These are phyloP conservation scores for Geotrichum histeridarum DNA, from an alignment of 1,139 yeast species.

Conservation along the genomic window DNA sequence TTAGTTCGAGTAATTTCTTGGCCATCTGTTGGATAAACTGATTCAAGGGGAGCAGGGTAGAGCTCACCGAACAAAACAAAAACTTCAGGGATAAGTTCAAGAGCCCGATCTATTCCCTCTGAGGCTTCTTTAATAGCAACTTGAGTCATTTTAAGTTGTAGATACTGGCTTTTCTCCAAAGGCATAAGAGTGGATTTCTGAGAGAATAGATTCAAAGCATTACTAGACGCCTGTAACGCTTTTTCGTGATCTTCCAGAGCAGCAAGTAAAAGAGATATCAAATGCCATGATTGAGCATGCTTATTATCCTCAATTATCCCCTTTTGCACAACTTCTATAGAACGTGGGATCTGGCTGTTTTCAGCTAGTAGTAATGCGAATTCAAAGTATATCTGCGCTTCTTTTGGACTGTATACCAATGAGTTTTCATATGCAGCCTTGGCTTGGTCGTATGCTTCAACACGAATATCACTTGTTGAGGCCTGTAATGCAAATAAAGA, in stretches of 20 bases:
- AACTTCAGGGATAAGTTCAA: slow-evolving; percentile 62
- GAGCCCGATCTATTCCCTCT: slow-evolving; percentile 55
- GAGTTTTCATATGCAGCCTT: slow-evolving; percentile 27
- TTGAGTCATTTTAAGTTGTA: slow-evolving; percentile 73
- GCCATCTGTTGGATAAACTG: not conserved
- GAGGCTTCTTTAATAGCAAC: slow-evolving; percentile 63
- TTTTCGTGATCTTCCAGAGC: slow-evolving; percentile 48
- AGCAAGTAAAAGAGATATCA: slow-evolving; percentile 49
- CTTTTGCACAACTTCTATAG: slow-evolving; percentile 35
- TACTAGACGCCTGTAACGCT: slow-evolving; percentile 43
- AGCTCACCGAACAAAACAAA: slow-evolving; percentile 56
- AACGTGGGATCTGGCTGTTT: slow-evolving; percentile 27
- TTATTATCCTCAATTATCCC: slow-evolving; percentile 41
- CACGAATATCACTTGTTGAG: slow-evolving; percentile 23
- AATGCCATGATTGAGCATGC: slow-evolving; percentile 48
- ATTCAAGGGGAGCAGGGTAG: slow-evolving; percentile 35
- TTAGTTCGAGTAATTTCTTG: not conserved
- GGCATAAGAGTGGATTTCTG: slow-evolving; percentile 27
- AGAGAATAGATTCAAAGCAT: slow-evolving; percentile 36
- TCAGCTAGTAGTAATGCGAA: slow-evolving; percentile 33
- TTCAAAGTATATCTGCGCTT: slow-evolving; percentile 26
- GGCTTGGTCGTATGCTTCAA: slow-evolving; percentile 25
- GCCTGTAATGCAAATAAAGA: slow-evolving; percentile 26
- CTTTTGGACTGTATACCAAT: slow-evolving; percentile 21
- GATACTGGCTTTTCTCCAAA: slow-evolving; percentile 42